phyloP scores from a whole-genome alignment of 495 filamentous ascomycete genomes.

The Oleoguttula mirabilis region DNA sequence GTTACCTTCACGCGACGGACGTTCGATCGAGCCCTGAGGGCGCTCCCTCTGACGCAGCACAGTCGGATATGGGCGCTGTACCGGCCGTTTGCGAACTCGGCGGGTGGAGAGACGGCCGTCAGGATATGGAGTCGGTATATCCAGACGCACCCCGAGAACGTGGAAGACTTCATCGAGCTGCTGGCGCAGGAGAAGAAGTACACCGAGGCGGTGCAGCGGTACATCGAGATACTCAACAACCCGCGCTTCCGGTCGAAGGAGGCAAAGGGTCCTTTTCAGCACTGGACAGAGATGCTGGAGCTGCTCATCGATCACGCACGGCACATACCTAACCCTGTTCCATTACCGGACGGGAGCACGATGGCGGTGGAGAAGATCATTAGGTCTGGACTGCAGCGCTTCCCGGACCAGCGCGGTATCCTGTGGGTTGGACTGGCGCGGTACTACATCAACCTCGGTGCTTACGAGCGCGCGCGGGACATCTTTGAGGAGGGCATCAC shows the following conservation, averaged over 20 bases:
- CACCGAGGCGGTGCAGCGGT: conserved; percentile 84
- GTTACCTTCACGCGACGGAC: conserved; percentile 81
- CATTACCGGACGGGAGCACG: conserved; percentile 37
- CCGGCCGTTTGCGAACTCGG: conserved; percentile 83
- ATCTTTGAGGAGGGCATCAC: conserved; percentile 95
- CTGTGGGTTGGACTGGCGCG: conserved; percentile 94
- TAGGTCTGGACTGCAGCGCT: conserved; percentile 81
- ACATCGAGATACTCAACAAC: conserved; percentile 90
- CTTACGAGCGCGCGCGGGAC: conserved; percentile 84
- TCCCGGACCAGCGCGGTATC: conserved; percentile 88
- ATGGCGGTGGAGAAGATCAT: conserved; percentile 93
- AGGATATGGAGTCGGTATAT: conserved; percentile 94
- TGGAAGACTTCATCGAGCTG: conserved; percentile 87
- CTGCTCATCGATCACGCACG: conserved; percentile 83
- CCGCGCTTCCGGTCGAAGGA: conserved; percentile 83
- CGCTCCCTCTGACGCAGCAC: conserved; percentile 93
- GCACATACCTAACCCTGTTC: conserved; percentile 47
- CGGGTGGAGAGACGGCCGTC: conserved; percentile 79
- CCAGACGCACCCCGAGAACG: conserved; percentile 94
- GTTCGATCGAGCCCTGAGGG: conserved; percentile 88
- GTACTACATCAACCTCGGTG: conserved; percentile 89
- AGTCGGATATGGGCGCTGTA: conserved; percentile 94
- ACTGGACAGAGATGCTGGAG: conserved; percentile 99
- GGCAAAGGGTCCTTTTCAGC: conserved; percentile 85
- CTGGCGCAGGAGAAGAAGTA: conserved; percentile 72